Base-by-base conservation (phyloP, 2,329 filamentous ascomycete species). In the Venturia carpophila region DNA sequence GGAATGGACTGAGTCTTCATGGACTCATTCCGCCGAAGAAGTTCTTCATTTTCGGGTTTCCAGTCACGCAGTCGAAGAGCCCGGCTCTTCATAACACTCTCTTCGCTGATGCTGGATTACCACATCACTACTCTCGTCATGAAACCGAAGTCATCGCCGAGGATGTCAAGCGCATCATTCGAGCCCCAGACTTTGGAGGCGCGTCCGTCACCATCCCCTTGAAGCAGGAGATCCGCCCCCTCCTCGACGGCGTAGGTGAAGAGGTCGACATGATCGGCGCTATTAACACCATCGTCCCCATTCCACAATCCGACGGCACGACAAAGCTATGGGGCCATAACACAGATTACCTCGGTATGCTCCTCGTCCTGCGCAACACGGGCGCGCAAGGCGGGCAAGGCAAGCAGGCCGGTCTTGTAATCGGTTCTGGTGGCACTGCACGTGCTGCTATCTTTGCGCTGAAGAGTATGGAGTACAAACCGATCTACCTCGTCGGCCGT, bases 341-440 rank as follows among this genome's bases (percentile, higher is more conserved):
- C 76, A 99, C 94, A 15, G 94, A 99, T 78, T 99, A 92, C 89
- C 84, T 86, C 71, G 94, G 94, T 68, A 99, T 99, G 86, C 86
- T 89, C 2, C 85, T 89, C 69, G 87, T 90, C 3, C 83, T 99
- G 24, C 85, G 83, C 66, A 84, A 84, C 52, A 87, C 85, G 1
- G 90, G 90, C 9, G 79, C 89, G 47, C 77, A 78, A 67, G 75
- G 76, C 68, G 74, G 72, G 71, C 70, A 71, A 69, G 71, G 73
- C 72, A 6, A 71, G 71, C 68, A 70, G 19, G 71, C 74, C 2
- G 93, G 85, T 34, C 84, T 97, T 69, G 90, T 97, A 17, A 85
- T 99, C 64, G 94, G 94, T 3, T 91, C 91, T 9, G 94, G 94
- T 17, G 94, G 94, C 30, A 99, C 94, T 6, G 90, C 92, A 0